A percentile compares a stretch with the other conserved stretches of the same genome.
These are phyloP conservation scores for Brassica balearica DNA, from an alignment of 441 rosid species.

Conservation along the genomic window DNA sequence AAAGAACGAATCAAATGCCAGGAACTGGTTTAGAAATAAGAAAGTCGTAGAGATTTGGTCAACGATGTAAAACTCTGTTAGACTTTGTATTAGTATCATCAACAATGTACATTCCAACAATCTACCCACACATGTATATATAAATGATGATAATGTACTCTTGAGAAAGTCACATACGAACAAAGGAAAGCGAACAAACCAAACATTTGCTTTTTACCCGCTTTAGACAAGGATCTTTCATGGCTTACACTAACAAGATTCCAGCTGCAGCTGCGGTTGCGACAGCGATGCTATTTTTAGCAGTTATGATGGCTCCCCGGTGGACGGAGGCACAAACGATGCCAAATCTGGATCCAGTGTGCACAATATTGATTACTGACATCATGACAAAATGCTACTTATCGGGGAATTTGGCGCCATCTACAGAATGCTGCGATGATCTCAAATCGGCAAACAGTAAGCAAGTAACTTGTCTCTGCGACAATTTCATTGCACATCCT, in stretches of 20 bases:
- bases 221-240: conserved; percentile 11
- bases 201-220: conserved; percentile 9
- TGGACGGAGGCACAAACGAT: conserved; percentile 15
- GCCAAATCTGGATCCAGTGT: conserved; percentile 12
- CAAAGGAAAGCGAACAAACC: not conserved
- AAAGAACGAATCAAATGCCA: not conserved
- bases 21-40: not conserved
- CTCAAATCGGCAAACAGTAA: not conserved
- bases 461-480: conserved; percentile 1
- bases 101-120: not conserved
- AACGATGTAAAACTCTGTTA: not conserved
- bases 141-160: conserved; percentile 15
- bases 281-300: conserved; percentile 18
- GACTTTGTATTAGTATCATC: not conserved
- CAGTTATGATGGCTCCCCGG: conserved; percentile 11
- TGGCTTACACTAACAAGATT: conserved; percentile 33
- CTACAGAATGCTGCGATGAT: not conserved
- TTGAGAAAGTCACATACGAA: conserved; percentile 1
- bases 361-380: not conserved
- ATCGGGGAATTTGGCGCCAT: not conserved
- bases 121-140: not conserved
- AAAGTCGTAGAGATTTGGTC: conserved; percentile 25
- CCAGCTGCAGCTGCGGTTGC: conserved; percentile 10
- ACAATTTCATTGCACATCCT: not conserved
- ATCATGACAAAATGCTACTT: not conserved